Evolutionary conservation across 1,284 basidiomycete species (phyloP).

Genomic region (Heterobasidion irregulare): DNA sequence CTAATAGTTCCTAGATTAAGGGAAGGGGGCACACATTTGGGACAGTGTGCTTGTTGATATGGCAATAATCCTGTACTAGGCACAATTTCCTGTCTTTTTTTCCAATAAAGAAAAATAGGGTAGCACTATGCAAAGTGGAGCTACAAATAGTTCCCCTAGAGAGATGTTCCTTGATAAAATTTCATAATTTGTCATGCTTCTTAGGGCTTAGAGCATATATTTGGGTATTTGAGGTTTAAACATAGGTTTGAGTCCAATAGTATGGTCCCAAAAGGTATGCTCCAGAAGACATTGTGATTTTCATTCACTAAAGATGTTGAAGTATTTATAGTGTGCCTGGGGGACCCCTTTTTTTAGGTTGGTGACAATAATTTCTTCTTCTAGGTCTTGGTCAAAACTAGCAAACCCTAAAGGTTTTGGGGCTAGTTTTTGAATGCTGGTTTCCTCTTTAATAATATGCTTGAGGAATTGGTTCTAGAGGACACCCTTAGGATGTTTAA

Average conservation of each 20-base stretch:
- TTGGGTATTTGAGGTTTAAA: neutral
- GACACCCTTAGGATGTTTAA: no score
- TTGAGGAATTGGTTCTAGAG: no score
- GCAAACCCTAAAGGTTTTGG: no score
- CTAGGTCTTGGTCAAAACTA: no score
- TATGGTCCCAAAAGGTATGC: neutral
- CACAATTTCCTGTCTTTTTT: constrained; percentile 1
- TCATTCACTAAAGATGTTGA: neutral
- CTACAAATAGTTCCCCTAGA: neutral
- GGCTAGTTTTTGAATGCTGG: no score
- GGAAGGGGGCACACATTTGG: neutral
- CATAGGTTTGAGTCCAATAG: neutral
- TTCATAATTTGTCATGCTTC: neutral
- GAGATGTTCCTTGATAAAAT: constrained; percentile 8
- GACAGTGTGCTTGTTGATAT: neutral
- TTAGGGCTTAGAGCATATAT: neutral
- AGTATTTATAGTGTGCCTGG: no score
- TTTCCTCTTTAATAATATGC: no score
- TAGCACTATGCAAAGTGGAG: neutral
- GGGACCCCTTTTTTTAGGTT: no score
- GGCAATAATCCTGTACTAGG: constrained; percentile 1
- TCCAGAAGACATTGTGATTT: neutral
- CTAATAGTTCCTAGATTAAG: neutral
- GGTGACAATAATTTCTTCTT: no score
- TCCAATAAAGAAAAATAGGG: constrained; percentile 2